Evolutionary conservation across 208 protist species (phyloP).

Genomic region (Leptomonas seymouri): DNA sequence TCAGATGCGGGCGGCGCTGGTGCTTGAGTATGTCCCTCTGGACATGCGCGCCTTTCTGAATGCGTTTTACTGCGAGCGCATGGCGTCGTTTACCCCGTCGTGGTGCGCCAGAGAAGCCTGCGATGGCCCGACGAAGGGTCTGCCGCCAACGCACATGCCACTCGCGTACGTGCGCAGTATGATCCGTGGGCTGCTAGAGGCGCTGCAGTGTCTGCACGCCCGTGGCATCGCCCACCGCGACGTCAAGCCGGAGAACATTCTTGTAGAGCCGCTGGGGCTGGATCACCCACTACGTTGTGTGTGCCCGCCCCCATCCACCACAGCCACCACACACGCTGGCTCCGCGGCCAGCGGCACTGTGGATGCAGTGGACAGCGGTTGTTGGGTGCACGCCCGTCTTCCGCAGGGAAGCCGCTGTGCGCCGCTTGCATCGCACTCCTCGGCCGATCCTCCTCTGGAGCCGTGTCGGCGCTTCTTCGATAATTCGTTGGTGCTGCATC

Average conservation of each 20-base stretch:
- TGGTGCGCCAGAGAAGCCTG: slow-evolving; percentile 3
- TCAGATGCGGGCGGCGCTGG: slow-evolving; percentile 28
- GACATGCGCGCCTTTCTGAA: slow-evolving; percentile 40
- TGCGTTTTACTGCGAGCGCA: slow-evolving; percentile 39
- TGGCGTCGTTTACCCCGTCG: slow-evolving; percentile 11
- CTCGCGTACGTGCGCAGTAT: slow-evolving; percentile 33
- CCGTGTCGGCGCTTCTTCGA: slow-evolving; percentile 19
- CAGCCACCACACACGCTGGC: not conserved
- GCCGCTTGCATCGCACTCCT: not conserved
- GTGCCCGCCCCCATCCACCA: slow-evolving; percentile 16
- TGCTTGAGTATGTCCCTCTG: slow-evolving; percentile 49
- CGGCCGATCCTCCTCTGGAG: slow-evolving; percentile 4
- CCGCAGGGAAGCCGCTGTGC: no score
- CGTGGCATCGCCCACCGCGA: slow-evolving; percentile 68
- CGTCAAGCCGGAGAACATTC: slow-evolving; percentile 54
- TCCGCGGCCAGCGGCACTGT: no score
- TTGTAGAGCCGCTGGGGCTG: slow-evolving; percentile 54
- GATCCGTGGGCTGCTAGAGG: slow-evolving; percentile 34
- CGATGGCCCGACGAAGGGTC: not conserved
- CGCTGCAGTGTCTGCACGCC: slow-evolving; percentile 56
- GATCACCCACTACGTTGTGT: slow-evolving; percentile 32
- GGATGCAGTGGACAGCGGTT: not conserved
- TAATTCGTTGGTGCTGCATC: slow-evolving; percentile 16
- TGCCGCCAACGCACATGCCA: slow-evolving; percentile 23
- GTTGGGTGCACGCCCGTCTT: slow-evolving; percentile 27